These are phyloP conservation scores for Candida boleticola DNA, from an alignment of 805 yeast species.

Conservation along the genomic window DNA sequence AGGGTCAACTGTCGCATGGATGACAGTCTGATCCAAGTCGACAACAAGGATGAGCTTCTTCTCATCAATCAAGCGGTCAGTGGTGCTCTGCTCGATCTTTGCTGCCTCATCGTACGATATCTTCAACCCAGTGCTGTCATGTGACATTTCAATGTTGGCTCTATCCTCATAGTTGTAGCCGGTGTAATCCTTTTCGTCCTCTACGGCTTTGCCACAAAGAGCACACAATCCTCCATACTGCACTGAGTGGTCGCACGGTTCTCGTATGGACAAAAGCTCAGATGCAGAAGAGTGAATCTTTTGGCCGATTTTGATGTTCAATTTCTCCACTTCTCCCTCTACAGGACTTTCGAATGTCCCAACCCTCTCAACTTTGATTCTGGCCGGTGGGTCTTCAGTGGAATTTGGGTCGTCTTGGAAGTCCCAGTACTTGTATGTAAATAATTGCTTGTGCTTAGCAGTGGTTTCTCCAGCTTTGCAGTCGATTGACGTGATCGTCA, in stretches of 20 bases:
- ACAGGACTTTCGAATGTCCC: conserved; percentile 83
- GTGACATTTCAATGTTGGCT: conserved; percentile 86
- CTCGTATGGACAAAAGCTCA: conserved; percentile 56
- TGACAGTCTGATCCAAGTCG: conserved; percentile 95
- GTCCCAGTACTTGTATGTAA: conserved; percentile 68
- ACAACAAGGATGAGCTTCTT: conserved; percentile 85
- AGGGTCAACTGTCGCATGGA: conserved; percentile 97
- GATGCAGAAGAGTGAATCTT: conserved; percentile 48
- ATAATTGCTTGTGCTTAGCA: conserved; percentile 49
- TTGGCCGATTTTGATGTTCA: conserved; percentile 57
- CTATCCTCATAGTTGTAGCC: conserved; percentile 67
- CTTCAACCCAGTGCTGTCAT: conserved; percentile 79
- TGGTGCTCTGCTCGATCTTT: conserved; percentile 68
- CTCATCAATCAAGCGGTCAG: conserved; percentile 56
- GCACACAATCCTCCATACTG: conserved; percentile 97
- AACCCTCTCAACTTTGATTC: conserved; percentile 62
- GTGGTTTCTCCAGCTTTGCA: conserved; percentile 46
- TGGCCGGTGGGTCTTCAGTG: conserved; percentile 38
- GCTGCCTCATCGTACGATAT: conserved; percentile 86
- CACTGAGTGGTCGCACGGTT: conserved; percentile 88
- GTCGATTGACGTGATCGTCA: conserved; percentile 54
- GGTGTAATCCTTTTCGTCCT: conserved; percentile 66
- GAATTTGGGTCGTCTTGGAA: conserved; percentile 54
- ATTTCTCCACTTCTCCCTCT: conserved; percentile 59
- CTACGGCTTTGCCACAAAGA: conserved; percentile 79